Evolutionary conservation across 495 filamentous ascomycete species (phyloP).

Genomic region (Oleoguttula mirabilis): DNA sequence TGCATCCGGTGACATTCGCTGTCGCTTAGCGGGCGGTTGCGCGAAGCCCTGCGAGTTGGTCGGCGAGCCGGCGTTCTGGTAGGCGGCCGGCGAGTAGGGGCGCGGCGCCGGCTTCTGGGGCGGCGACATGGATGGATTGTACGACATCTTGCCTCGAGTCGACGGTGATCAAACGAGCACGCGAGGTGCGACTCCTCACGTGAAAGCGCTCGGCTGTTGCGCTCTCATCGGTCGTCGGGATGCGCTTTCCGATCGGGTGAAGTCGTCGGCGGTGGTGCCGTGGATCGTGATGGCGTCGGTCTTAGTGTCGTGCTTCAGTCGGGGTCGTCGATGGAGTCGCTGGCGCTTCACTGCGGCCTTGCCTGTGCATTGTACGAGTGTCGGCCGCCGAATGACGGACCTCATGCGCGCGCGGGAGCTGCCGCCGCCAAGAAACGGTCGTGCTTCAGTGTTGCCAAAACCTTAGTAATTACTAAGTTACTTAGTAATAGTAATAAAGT

Average conservation of each 20-base stretch:
- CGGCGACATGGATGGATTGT: constrained; percentile 13
- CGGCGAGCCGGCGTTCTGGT: constrained; percentile 13
- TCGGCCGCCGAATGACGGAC: neutral
- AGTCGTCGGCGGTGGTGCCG: neutral
- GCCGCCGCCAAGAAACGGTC: constrained; percentile 2
- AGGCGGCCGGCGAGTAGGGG: constrained; percentile 14
- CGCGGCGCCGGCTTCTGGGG: constrained; percentile 39
- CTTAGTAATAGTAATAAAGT: no score
- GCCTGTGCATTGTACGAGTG: no score
- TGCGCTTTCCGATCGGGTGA: neutral
- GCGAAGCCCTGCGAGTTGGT: constrained; percentile 29
- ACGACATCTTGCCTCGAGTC: constrained; percentile 9
- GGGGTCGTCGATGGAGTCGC: no score
- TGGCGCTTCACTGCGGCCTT: no score
- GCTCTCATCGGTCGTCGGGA: neutral
- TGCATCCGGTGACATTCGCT: constrained; percentile 48
- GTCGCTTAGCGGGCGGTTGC: constrained; percentile 52
- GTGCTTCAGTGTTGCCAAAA: no score
- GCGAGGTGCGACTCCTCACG: constrained; percentile 10
- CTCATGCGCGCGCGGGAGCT: neutral
- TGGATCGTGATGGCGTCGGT: neutral
- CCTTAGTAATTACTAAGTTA: no score
- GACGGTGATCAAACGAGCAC: neutral
- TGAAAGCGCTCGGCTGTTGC: no score
- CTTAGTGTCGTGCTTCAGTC: no score